Conservation (phyloP, 2,329 filamentous ascomycete genomes). For the Metarhizium album region DNA sequence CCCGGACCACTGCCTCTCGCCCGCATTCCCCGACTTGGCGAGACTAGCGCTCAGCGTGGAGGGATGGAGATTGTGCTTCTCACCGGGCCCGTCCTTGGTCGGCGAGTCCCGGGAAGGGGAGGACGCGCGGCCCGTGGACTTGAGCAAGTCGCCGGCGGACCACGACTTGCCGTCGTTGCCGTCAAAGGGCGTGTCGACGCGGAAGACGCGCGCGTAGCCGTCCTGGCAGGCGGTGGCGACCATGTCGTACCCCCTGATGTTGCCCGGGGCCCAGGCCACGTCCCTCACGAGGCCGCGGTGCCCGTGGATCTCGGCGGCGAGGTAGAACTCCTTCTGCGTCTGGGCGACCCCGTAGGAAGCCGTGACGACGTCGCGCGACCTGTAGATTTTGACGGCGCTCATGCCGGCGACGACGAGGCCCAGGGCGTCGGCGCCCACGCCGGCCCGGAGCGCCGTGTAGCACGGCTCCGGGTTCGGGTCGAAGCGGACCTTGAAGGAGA, state of each 20-base stretch:
- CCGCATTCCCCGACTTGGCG: conserved; percentile 34
- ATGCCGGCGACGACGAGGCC: conserved; percentile 79
- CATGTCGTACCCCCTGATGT: conserved; percentile 80
- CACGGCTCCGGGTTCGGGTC: conserved; percentile 79
- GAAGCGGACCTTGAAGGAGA: conserved; percentile 75
- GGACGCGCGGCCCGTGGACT: conserved; percentile 17
- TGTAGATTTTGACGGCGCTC: conserved; percentile 72
- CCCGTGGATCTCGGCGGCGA: conserved; percentile 63
- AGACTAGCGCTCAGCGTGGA: conserved; percentile 43
- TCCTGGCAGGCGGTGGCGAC: conserved; percentile 91
- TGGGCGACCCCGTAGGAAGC: conserved; percentile 38
- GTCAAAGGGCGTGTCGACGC: conserved; percentile 51
- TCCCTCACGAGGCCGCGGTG: conserved; percentile 75
- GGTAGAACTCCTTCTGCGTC: conserved; percentile 70
- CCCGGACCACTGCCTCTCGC: conserved; percentile 42
- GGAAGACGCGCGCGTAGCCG: conserved; percentile 80
- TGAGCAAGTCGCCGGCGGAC: conserved; percentile 35
- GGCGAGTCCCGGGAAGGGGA: conserved; percentile 14
- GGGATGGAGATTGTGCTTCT: conserved; percentile 25
- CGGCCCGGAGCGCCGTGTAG: conserved; percentile 65
- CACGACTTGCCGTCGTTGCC: conserved; percentile 38
- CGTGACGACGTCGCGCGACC: conserved; percentile 53
- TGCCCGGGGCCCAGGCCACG: conserved; percentile 85
- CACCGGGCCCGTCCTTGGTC: conserved; percentile 18
- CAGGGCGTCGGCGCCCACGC: conserved; percentile 69